Percentiles rank a stretch among this genome's conserved stretches.
Conservation (phyloP, 2,329 filamentous ascomycete genomes). For the Trichoderma hamatum region DNA sequence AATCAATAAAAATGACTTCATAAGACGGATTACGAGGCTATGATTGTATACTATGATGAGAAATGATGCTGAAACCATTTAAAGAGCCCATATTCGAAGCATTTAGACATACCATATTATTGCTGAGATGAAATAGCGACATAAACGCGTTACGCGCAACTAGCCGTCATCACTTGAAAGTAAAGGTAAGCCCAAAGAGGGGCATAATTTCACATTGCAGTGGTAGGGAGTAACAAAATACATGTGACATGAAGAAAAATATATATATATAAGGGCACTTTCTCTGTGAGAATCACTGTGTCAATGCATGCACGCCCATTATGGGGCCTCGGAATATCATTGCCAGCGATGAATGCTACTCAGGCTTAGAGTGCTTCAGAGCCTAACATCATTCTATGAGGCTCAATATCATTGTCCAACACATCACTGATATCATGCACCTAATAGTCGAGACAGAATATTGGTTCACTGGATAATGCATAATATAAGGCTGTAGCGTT, state of each 20-base stretch:
- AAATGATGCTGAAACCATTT: too few relatives aligned
- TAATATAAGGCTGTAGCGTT: too few relatives aligned
- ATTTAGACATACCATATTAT: neutral
- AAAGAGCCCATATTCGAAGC: neutral
- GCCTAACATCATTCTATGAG: neutral
- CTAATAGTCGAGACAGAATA: too few relatives aligned
- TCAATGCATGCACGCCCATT: constrained; percentile 2
- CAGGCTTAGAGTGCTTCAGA: neutral
- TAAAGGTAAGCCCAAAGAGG: neutral
- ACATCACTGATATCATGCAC: neutral
- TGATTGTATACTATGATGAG: too few relatives aligned
- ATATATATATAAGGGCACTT: neutral
- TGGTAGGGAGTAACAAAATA: neutral
- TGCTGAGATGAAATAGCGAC: neutral
- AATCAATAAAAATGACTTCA: too few relatives aligned
- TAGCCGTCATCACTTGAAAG: neutral
- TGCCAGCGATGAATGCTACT: neutral
- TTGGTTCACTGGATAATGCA: too few relatives aligned
- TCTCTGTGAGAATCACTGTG: neutral
- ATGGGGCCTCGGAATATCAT: constrained; percentile 3
- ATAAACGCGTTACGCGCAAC: neutral
- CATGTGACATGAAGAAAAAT: neutral
- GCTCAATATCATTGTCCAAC: neutral
- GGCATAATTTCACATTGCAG: neutral
- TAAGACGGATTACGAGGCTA: too few relatives aligned